phyloP scores from a whole-genome alignment of 208 protist genomes.

The Histomonas meleagridis region DNA sequence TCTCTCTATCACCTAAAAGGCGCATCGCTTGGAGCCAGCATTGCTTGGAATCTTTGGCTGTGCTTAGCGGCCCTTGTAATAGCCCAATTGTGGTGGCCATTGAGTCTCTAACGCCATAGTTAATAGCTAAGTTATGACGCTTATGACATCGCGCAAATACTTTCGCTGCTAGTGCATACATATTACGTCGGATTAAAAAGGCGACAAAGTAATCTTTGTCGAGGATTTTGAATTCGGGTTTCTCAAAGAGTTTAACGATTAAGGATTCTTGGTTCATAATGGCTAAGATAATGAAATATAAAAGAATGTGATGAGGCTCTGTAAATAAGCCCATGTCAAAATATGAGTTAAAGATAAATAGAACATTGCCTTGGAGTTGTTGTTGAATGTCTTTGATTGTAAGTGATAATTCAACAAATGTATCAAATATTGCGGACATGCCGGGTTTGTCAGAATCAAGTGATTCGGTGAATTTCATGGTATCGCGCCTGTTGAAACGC shows the following conservation, averaged over 20 bases:
- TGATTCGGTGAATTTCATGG: background rate
- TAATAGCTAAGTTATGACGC: background rate
- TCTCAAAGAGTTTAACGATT: background rate
- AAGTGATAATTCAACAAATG: background rate
- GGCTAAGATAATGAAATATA: background rate
- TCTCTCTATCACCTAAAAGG: too few species aligned
- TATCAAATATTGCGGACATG: background rate
- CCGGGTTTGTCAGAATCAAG: background rate
- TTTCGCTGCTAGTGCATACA: background rate
- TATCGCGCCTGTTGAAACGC: background rate
- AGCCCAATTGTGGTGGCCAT: background rate
- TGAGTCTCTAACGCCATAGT: background rate
- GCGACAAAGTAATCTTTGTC: background rate
- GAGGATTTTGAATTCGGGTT: background rate
- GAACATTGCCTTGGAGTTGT: background rate
- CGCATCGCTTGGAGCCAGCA: too few species aligned
- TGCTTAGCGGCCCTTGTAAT: background rate
- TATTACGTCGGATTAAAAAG: background rate
- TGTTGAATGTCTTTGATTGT: too few species aligned
- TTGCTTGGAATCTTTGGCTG: too few species aligned
- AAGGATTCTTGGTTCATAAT: background rate
- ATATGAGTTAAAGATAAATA: background rate
- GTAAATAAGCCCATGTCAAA: background rate
- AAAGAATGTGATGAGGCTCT: background rate
- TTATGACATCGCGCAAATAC: background rate